These are phyloP conservation scores for Athelia sp. DNA, from an alignment of 1,284 basidiomycete genomes.

Conservation along the genomic window DNA sequence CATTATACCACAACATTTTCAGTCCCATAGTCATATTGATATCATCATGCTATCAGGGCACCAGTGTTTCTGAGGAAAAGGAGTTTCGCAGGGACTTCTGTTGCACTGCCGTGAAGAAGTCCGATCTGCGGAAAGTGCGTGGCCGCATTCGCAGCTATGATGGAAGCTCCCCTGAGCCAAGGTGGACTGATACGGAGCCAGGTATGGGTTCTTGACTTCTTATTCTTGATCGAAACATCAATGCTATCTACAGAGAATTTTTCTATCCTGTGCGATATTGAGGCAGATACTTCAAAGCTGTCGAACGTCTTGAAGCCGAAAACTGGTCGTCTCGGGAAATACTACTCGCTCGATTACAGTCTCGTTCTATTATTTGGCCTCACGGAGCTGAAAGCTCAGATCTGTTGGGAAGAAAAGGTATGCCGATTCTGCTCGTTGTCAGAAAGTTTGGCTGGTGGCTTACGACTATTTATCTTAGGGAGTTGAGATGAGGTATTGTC, in stretches of 20 bases:
- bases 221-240: background rate
- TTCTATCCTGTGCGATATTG: slow-evolving; percentile 16
- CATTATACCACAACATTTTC: background rate
- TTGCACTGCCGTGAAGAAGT: background rate
- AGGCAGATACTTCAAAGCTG: slow-evolving; percentile 29
- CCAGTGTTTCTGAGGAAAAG: slow-evolving; percentile 27
- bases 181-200: background rate
- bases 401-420: slow-evolving; percentile 40
- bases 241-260: background rate
- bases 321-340: slow-evolving; percentile 15
- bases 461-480: slow-evolving; percentile 16
- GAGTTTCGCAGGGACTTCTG: slow-evolving; percentile 34
- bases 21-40: background rate
- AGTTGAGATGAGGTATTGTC: slow-evolving; percentile 20
- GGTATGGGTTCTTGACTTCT: background rate
- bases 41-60: slow-evolving; percentile 33
- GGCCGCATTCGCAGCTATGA: background rate
- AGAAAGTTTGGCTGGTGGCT: background rate
- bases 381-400: slow-evolving; percentile 40
- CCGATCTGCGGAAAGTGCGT: background rate
- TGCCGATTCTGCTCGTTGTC: slow-evolving; percentile 10
- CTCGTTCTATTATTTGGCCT: slow-evolving; percentile 39
- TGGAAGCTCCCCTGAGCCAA: background rate
- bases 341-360: slow-evolving; percentile 30
- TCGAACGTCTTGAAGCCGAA: slow-evolving; percentile 11